phyloP scores from a whole-genome alignment of 2,329 filamentous ascomycete species.

The Ramularia endophylla region DNA sequence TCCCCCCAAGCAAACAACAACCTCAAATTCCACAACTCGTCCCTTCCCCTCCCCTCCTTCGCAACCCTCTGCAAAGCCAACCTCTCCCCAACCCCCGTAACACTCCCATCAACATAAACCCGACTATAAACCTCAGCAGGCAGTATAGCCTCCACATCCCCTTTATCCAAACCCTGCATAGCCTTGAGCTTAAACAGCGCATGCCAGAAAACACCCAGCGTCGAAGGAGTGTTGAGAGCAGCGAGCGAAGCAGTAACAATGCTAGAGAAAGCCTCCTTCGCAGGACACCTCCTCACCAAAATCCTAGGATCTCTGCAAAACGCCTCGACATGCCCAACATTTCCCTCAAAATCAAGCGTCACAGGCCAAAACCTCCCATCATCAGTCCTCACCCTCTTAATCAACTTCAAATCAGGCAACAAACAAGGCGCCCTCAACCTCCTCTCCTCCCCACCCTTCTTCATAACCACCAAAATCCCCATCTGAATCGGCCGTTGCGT shows the following conservation, averaged over 20 bases:
- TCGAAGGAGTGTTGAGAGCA: constrained; percentile 53
- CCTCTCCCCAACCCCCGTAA: constrained; percentile 58
- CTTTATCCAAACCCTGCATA: constrained; percentile 50
- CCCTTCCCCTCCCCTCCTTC: constrained; percentile 33
- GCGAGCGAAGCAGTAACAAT: constrained; percentile 66
- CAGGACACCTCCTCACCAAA: constrained; percentile 62
- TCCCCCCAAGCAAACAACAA: constrained; percentile 65
- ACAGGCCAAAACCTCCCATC: constrained; percentile 74
- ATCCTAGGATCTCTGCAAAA: constrained; percentile 68
- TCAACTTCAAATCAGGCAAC: constrained; percentile 58
- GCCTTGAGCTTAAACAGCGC: constrained; percentile 65
- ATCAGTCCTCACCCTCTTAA: constrained; percentile 56
- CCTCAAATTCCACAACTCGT: constrained; percentile 57
- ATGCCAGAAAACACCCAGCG: constrained; percentile 48
- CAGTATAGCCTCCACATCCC: constrained; percentile 51
- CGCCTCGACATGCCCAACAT: constrained; percentile 55
- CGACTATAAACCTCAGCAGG: constrained; percentile 35
- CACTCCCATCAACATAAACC: constrained; percentile 43
- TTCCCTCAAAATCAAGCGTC: constrained; percentile 64
- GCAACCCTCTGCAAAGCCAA: constrained; percentile 51
- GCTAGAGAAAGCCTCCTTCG: constrained; percentile 46
- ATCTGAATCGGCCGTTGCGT: constrained; percentile 68
- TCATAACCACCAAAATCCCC: constrained; percentile 25
- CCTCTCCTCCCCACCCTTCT: constrained; percentile 20
- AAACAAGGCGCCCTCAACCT: constrained; percentile 50